Evolutionary conservation across 352 stramenopile species (phyloP).

Genomic region (Aphanomyces euteiches): DNA sequence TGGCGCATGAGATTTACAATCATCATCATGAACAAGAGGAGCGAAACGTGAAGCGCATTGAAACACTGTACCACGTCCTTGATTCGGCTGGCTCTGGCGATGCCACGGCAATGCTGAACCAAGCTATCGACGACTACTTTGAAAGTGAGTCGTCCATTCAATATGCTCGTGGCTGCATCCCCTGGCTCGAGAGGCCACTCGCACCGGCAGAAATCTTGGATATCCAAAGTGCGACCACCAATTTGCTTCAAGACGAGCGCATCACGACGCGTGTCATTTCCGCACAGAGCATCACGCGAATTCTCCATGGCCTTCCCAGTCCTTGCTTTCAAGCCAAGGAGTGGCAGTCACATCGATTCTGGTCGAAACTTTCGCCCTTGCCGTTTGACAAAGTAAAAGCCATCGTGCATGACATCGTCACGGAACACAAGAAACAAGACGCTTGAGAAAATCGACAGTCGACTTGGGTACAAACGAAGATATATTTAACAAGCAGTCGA

Average conservation of each 20-base stretch:
- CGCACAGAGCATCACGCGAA: conserved; percentile 61
- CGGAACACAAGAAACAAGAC: conserved; percentile 1
- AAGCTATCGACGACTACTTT: conserved; percentile 55
- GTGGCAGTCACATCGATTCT: conserved; percentile 64
- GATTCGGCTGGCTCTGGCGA: conserved; percentile 32
- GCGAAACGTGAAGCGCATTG: conserved; percentile 56
- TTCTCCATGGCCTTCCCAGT: conserved; percentile 72
- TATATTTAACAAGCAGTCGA: too few species aligned
- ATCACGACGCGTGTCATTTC: conserved; percentile 43
- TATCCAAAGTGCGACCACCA: conserved; percentile 42
- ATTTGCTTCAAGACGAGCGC: conserved; percentile 5
- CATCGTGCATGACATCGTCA: conserved; percentile 30
- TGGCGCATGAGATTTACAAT: conserved; percentile 47
- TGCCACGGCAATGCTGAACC: conserved; percentile 38
- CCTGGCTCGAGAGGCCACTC: conserved; percentile 47
- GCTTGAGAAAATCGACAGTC: too few species aligned
- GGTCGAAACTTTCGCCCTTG: conserved; percentile 60
- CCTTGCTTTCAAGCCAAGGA: conserved; percentile 52
- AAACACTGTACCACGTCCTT: conserved; percentile 53
- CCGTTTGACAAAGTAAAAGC: conserved; percentile 41
- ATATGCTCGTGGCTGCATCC: conserved; percentile 30
- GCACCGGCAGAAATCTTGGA: conserved; percentile 45
- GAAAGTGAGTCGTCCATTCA: conserved; percentile 40
- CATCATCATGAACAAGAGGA: conserved; percentile 58
- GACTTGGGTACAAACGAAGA: too few species aligned